Percentiles rank a stretch among this genome's conserved stretches.
These are phyloP conservation scores for Cyberlindnera galapagoensis DNA, from an alignment of 805 yeast genomes.

Conservation along the genomic window DNA sequence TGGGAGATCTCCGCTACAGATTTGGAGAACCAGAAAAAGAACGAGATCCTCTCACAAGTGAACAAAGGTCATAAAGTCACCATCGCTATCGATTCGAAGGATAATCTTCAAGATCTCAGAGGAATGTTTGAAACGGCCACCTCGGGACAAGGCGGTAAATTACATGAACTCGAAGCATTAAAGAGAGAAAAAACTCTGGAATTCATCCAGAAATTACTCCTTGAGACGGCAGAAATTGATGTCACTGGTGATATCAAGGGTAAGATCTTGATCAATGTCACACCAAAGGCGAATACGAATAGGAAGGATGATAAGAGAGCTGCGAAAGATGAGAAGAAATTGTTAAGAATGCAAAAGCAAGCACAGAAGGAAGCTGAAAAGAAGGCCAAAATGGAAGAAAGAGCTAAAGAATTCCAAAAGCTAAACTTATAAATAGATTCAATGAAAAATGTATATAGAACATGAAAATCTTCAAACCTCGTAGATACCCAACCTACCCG, in stretches of 20 bases:
- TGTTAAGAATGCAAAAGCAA: slow-evolving; percentile 21
- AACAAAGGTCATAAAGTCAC: slow-evolving; percentile 33
- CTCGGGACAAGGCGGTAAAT: slow-evolving; percentile 4
- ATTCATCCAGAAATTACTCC: slow-evolving; percentile 23
- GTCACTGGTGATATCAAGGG: slow-evolving; percentile 26
- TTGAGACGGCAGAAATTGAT: slow-evolving; percentile 20
- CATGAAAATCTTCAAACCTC: slow-evolving; percentile 2
- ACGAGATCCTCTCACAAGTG: slow-evolving; percentile 40
- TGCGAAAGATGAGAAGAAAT: slow-evolving; percentile 12
- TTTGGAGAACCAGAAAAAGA: slow-evolving; percentile 43
- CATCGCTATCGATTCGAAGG: slow-evolving; percentile 35
- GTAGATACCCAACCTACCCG: slow-evolving; percentile 28
- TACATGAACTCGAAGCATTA: slow-evolving; percentile 28
- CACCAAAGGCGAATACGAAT: slow-evolving; percentile 18
- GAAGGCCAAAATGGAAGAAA: slow-evolving; percentile 15
- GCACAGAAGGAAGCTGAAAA: slow-evolving; percentile 20
- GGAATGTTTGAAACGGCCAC: slow-evolving; percentile 16
- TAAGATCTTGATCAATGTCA: slow-evolving; percentile 23
- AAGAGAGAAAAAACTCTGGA: slow-evolving; percentile 29
- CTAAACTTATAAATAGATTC: slow-evolving; percentile 3
- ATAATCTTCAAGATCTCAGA: slow-evolving; percentile 15
- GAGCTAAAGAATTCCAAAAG: slow-evolving; percentile 11
- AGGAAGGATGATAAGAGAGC: slow-evolving; percentile 14
- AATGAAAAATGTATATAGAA: neutral
- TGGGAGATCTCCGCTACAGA: slow-evolving; percentile 55